A percentile compares a stretch with the other conserved stretches of the same genome.
These are phyloP conservation scores for Calamus simplicifolius DNA, from an alignment of 176 grass and related monocot genomes.

Conservation along the genomic window DNA sequence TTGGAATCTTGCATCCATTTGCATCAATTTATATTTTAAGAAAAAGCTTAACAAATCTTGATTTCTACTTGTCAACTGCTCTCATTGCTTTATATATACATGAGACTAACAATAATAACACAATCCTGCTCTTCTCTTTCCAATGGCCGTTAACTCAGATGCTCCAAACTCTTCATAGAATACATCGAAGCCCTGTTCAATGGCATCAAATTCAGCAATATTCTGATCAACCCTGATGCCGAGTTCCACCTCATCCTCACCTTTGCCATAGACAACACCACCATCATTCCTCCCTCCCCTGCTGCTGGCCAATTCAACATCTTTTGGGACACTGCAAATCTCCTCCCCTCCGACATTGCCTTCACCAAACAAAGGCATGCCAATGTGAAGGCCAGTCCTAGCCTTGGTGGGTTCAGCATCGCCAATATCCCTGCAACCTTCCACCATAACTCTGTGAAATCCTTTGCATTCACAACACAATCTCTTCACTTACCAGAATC, in stretches of 20 bases:
- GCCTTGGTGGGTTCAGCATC: conserved; percentile 10
- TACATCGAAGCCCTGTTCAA: conserved; percentile 3
- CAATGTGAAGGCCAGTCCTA: neutral
- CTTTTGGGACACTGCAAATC: conserved; percentile 1
- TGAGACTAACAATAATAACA: too few relatives aligned
- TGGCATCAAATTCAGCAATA: conserved; percentile 1
- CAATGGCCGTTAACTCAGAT: too few relatives aligned
- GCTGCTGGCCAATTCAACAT: conserved; percentile 1
- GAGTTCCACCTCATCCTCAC: conserved; percentile 17
- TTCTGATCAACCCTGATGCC: conserved; percentile 1
- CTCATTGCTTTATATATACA: too few relatives aligned
- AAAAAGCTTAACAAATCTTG: too few relatives aligned
- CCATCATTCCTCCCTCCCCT: neutral
- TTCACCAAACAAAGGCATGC: neutral
- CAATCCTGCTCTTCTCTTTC: neutral
- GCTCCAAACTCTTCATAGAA: neutral
- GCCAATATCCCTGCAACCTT: neutral
- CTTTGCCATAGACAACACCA: conserved; percentile 11
- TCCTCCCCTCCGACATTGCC: neutral
- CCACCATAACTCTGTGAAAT: neutral
- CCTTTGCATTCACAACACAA: neutral
- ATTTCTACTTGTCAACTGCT: too few relatives aligned
- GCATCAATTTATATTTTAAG: too few relatives aligned
- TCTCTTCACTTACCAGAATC: conserved; percentile 2
- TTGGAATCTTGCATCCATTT: too few relatives aligned